Evolutionary conservation across 1,284 basidiomycete genomes (phyloP).

Genomic region (Rhizoctonia solani): DNA sequence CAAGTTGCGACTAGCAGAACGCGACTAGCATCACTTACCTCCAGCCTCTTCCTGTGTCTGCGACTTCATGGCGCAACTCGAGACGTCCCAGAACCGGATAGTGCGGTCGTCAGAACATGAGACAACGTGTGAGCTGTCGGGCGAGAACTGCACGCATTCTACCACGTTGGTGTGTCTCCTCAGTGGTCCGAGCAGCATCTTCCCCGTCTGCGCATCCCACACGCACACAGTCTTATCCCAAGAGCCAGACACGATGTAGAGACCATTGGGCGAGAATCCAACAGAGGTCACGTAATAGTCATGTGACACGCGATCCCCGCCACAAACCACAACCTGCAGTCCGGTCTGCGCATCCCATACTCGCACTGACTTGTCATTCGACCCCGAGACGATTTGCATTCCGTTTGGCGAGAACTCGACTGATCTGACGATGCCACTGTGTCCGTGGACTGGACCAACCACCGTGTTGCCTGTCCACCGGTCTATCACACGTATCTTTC

Average conservation of each 20-base stretch:
- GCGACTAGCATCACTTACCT: too few relatives aligned
- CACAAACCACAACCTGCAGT: too few relatives aligned
- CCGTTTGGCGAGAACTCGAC: conserved; percentile 24
- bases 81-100: conserved; percentile 3
- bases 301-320: too few relatives aligned
- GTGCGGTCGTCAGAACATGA: background rate
- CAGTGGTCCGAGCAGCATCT: background rate
- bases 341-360: too few relatives aligned
- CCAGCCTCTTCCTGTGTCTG: too few relatives aligned
- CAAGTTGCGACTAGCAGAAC: background rate
- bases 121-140: background rate
- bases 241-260: too few relatives aligned
- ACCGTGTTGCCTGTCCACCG: background rate
- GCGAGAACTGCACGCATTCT: background rate
- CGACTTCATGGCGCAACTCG: background rate
- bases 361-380: too few relatives aligned
- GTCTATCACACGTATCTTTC: conserved; percentile 14
- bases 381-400: background rate
- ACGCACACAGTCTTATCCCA: too few relatives aligned
- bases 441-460: background rate
- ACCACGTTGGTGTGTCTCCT: background rate
- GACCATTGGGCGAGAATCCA: too few relatives aligned
- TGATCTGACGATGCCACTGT: background rate
- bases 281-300: too few relatives aligned
- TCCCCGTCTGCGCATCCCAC: background rate